phyloP scores from a whole-genome alignment of 2,329 filamentous ascomycete genomes.

The Orbilia quercus region DNA sequence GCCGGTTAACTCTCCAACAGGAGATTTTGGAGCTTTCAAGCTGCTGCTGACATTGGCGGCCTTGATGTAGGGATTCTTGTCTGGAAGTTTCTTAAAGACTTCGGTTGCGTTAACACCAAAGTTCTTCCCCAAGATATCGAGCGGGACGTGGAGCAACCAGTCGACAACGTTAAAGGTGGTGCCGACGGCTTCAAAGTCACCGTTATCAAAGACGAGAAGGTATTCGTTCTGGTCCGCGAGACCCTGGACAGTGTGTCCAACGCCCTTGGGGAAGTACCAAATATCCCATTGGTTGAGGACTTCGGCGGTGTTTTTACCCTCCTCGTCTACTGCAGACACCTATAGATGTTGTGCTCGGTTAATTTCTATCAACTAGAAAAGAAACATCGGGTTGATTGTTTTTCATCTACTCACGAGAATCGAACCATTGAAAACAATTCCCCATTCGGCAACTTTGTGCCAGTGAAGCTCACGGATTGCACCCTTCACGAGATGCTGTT shows the following conservation, averaged over 20 bases:
- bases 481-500: slow-evolving; percentile 75
- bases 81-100: slow-evolving; percentile 70
- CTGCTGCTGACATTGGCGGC: slow-evolving; percentile 68
- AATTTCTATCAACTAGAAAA: background rate
- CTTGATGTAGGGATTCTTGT: slow-evolving; percentile 71
- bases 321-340: slow-evolving; percentile 72
- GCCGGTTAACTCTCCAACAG: slow-evolving; percentile 67
- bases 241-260: slow-evolving; percentile 73
- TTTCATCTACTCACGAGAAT: slow-evolving; percentile 63
- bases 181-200: slow-evolving; percentile 73
- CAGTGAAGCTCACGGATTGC: slow-evolving; percentile 75
- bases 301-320: slow-evolving; percentile 69
- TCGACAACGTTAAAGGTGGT: slow-evolving; percentile 78
- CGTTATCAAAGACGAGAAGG: slow-evolving; percentile 74
- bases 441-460: slow-evolving; percentile 77
- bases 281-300: slow-evolving; percentile 71
- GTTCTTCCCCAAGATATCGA: slow-evolving; percentile 73
- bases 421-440: slow-evolving; percentile 71
- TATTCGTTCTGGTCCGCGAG: slow-evolving; percentile 76
- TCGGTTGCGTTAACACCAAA: slow-evolving; percentile 72
- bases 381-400: background rate
- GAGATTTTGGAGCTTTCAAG: slow-evolving; percentile 64
- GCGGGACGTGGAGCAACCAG: slow-evolving; percentile 75
- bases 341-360: slow-evolving; percentile 7
- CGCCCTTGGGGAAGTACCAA: slow-evolving; percentile 76